Evolutionary conservation across 164 flowering plant genomes (phyloP).

Genomic region (Echeveria elegans): DNA sequence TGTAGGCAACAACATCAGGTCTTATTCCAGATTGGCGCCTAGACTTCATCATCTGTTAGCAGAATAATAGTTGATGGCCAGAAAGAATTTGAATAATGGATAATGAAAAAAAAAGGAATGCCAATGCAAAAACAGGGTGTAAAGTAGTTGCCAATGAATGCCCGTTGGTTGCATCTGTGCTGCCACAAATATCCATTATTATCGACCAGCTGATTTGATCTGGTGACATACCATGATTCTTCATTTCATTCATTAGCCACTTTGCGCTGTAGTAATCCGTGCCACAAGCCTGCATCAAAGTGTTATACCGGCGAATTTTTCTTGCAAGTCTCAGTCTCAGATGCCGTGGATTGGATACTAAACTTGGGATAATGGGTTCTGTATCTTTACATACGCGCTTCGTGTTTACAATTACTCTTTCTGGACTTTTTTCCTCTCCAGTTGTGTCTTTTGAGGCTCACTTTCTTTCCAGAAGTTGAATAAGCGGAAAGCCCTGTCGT

Average conservation of each 20-base stretch:
- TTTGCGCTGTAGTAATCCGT: slow-evolving; percentile 61
- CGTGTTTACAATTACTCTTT: not conserved
- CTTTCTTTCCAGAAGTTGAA: slow-evolving; percentile 57
- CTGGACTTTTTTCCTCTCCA: slow-evolving; percentile 5
- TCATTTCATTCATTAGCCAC: slow-evolving; percentile 76
- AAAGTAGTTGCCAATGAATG: too few relatives aligned
- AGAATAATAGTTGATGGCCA: slow-evolving; percentile 5
- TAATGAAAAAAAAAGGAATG: not conserved
- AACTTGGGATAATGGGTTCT: slow-evolving; percentile 6
- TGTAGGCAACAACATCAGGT: slow-evolving; percentile 82
- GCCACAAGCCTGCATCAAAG: slow-evolving; percentile 88
- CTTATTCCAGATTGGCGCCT: slow-evolving; percentile 54
- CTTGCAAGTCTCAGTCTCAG: slow-evolving; percentile 22
- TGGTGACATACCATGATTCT: slow-evolving; percentile 54
- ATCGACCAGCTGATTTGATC: slow-evolving; percentile 80
- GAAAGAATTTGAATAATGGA: not conserved
- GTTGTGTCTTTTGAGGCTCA: slow-evolving; percentile 17
- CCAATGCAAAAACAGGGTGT: not conserved
- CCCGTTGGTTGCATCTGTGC: slow-evolving; percentile 20
- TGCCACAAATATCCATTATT: slow-evolving; percentile 62
- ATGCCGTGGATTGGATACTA: not conserved
- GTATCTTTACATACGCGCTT: slow-evolving; percentile 9
- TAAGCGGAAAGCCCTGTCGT: slow-evolving; percentile 80
- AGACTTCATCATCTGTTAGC: slow-evolving; percentile 51
- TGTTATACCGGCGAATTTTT: slow-evolving; percentile 61